Percentiles rank a stretch among this genome's conserved stretches.
Conservation (phyloP, 495 filamentous ascomycete species). For the Hypoxylon lienhwacheense region DNA sequence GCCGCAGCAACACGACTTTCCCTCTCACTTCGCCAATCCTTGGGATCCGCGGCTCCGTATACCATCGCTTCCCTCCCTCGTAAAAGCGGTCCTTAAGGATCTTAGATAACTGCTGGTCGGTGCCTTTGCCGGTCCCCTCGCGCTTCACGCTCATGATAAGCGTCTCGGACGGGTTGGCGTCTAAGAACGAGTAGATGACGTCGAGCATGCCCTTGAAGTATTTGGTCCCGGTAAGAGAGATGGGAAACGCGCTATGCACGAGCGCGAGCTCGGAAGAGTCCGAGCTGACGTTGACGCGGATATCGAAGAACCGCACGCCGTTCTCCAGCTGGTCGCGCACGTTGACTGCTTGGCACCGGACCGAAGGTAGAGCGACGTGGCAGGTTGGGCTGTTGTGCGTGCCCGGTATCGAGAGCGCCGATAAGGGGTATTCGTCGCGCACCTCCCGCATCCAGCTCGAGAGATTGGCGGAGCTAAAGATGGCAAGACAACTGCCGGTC, state of each 20-base stretch:
- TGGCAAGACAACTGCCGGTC: conserved; percentile 63
- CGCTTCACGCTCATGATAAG: conserved; percentile 88
- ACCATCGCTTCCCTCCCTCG: conserved; percentile 66
- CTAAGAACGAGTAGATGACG: conserved; percentile 72
- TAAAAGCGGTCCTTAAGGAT: conserved; percentile 74
- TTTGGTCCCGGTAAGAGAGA: conserved; percentile 56
- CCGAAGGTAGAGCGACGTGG: conserved; percentile 81
- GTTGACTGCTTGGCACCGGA: conserved; percentile 86
- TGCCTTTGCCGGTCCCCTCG: conserved; percentile 78
- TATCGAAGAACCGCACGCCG: conserved; percentile 92
- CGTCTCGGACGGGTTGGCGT: conserved; percentile 74
- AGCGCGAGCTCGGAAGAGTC: conserved; percentile 69
- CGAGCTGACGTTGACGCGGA: conserved; percentile 72
- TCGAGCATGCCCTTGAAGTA: conserved; percentile 73
- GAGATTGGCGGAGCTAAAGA: conserved; percentile 74
- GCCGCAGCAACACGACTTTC: conserved; percentile 81
- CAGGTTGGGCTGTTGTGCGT: conserved; percentile 93
- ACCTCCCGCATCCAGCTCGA: conserved; percentile 80
- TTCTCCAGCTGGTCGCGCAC: conserved; percentile 79
- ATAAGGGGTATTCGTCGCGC: conserved; percentile 66
- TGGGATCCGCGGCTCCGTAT: conserved; percentile 75
- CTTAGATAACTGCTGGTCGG: conserved; percentile 75
- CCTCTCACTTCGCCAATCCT: conserved; percentile 78
- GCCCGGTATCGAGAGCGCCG: conserved; percentile 85
- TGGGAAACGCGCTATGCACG: conserved; percentile 52